Base-by-base conservation (phyloP, 257 asterid genomes). In the Salvia rosmarinus region DNA sequence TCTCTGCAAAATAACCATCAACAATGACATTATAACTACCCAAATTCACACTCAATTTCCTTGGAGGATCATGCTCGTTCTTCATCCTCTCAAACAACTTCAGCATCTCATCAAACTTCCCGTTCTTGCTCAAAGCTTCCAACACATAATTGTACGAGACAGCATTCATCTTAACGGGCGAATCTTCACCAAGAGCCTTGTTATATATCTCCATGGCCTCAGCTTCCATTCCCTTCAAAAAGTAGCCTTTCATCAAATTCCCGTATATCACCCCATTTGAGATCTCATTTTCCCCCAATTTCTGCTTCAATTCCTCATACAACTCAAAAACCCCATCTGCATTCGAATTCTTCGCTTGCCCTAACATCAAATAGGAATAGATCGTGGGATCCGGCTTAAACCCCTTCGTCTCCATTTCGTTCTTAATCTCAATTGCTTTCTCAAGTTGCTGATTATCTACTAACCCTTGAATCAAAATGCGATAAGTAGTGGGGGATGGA, bases 21-120 rank as follows among this genome's bases (percentile, higher is more conserved):
- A 89, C 96, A 56, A 94, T 77, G 20, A 89, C 86, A 78, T 91
- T 94, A 74, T 78, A 94, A 75, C 96, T 94, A 40, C 99, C 99
- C 82, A 94, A 78, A 81, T 94, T 84, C 46, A 91, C 88, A 46
- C 82, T 84, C 86, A 94, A 67, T 71, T 64, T 86, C 80, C 78
- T 85, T 0, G 99, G 98, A 43, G 93, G 95, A 82, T 85, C 84
- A 61, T 91, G 97, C 82, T 89, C 90, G 0, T 56, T 83, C 75
- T 85, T 81, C 96, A 94, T 91, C 85, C 90, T 88, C 65, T 81
- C 91, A 65, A 94, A 94, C 80, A 91, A 72, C 65, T 62, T 78
- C 81, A 89, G 72, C 2, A 95, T 96, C 89, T 88, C 91, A n/a
- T 85, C 95, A 74, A 91, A 89, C 85, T 80, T 91, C 14, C 85